phyloP scores from a whole-genome alignment of 2,329 filamentous ascomycete species.

The Fulvia fulva region DNA sequence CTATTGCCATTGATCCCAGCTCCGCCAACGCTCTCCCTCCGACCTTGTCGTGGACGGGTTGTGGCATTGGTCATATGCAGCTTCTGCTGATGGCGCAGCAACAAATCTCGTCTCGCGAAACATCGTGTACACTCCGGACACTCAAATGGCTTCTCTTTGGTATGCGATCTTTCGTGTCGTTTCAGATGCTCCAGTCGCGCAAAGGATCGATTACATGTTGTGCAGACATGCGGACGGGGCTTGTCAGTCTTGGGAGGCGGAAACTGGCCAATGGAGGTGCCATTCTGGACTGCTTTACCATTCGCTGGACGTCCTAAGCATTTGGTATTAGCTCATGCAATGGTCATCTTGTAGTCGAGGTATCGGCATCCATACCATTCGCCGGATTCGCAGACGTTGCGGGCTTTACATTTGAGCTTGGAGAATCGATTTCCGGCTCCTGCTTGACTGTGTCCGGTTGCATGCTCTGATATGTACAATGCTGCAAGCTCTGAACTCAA shows the following conservation, averaged over 20 bases:
- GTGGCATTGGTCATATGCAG: conserved; percentile 89
- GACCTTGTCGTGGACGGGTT: conserved; percentile 74
- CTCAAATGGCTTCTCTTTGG: conserved; percentile 98
- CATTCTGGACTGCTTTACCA: conserved; percentile 20
- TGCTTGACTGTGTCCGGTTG: conserved; percentile 24
- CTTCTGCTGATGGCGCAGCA: conserved; percentile 96
- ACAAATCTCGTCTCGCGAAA: conserved; percentile 87
- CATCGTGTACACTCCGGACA: conserved; percentile 92
- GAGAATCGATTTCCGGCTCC: conserved; percentile 27
- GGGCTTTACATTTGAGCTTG: conserved; percentile 15
- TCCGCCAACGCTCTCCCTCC: conserved; percentile 80
- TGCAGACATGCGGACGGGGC: conserved; percentile 89
- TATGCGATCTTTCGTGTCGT: conserved; percentile 95
- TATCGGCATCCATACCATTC: conserved; percentile 18
- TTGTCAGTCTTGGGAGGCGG: conserved; percentile 95
- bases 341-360: not conserved
- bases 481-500: conserved; percentile 4
- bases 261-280: conserved; percentile 42
- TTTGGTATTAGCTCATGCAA: not conserved
- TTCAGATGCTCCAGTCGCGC: conserved; percentile 94
- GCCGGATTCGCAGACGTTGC: conserved; percentile 8
- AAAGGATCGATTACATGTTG: conserved; percentile 86
- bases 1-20: conserved; percentile 63
- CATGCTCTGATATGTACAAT: conserved; percentile 23
- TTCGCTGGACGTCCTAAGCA: conserved; percentile 9